Evolutionary conservation across 106 monocot species (phyloP).

Genomic region (Acorus gramineus): DNA sequence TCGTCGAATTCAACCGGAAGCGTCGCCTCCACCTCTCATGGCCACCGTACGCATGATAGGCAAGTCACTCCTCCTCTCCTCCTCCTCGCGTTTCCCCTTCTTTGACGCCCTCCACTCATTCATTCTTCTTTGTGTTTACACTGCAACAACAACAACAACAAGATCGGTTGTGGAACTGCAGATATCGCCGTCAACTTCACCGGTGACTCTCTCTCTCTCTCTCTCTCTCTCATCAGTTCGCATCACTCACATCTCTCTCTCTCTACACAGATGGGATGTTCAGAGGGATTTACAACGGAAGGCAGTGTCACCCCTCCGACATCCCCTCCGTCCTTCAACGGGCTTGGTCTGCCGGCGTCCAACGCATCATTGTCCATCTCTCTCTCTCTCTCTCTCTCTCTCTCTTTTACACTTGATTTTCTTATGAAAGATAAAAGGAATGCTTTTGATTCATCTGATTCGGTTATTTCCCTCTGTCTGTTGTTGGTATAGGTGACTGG

Average conservation of each 20-base stretch:
- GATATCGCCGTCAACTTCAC: constrained; percentile 94
- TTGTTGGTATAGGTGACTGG: constrained; percentile 52
- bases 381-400: background rate
- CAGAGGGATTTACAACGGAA: constrained; percentile 92
- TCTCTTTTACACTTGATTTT: background rate
- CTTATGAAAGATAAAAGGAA: background rate
- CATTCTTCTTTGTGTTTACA: background rate
- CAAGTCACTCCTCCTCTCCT: too few species aligned
- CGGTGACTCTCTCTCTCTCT: constrained; percentile 26
- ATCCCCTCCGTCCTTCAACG: constrained; percentile 62
- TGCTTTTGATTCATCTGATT: background rate
- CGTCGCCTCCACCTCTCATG: too few species aligned
- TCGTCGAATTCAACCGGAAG: too few species aligned
- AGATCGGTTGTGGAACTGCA: constrained; percentile 5
- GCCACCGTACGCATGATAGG: too few species aligned
- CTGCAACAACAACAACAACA: background rate
- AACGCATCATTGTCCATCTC: constrained; percentile 70
- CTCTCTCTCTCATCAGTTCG: background rate
- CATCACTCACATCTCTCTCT: background rate
- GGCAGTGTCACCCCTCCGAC: constrained; percentile 63
- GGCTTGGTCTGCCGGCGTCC: constrained; percentile 85
- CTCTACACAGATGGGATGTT: constrained; percentile 74
- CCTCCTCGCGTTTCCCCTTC: too few species aligned
- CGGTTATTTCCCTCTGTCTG: background rate
- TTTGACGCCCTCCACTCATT: background rate